A percentile compares a stretch with the other conserved stretches of the same genome.
Conservation (phyloP, 2,329 filamentous ascomycete genomes). For the Ilyonectria robusta region DNA sequence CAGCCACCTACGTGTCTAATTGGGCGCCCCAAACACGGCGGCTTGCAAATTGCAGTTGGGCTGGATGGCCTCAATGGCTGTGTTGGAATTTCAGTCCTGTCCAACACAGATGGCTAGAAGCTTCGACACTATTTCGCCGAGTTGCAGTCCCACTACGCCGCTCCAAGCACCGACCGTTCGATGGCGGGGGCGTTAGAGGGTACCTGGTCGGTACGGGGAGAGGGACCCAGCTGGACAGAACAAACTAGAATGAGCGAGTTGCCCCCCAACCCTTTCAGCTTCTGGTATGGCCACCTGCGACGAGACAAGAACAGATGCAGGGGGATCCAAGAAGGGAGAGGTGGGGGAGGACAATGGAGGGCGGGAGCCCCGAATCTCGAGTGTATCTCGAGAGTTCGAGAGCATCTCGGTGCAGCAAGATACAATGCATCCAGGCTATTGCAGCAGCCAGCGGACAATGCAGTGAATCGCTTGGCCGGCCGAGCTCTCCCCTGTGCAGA, state of each 20-base stretch:
- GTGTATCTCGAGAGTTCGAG: not conserved
- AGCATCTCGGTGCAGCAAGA: not conserved
- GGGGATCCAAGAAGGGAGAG: not conserved
- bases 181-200: slow-evolving; percentile 16
- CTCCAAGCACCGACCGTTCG: not conserved
- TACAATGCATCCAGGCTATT: not conserved
- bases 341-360: not conserved
- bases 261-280: slow-evolving; percentile 4
- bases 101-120: slow-evolving; percentile 41
- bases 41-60: not conserved
- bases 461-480: too few species aligned
- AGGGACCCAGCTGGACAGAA: slow-evolving; percentile 13
- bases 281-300: not conserved
- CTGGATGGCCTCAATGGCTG: slow-evolving; percentile 17
- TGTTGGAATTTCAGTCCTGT: not conserved
- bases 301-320: slow-evolving; percentile 4
- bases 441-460: too few species aligned
- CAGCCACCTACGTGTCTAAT: not conserved
- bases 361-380: not conserved
- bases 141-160: too few species aligned
- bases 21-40: not conserved
- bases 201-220: slow-evolving; percentile 21
- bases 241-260: slow-evolving; percentile 16
- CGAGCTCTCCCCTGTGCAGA: not conserved
- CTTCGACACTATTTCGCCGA: slow-evolving; percentile 33